Conservation (phyloP, 2,329 filamentous ascomycete genomes). For the Lecanosticta acicola region DNA sequence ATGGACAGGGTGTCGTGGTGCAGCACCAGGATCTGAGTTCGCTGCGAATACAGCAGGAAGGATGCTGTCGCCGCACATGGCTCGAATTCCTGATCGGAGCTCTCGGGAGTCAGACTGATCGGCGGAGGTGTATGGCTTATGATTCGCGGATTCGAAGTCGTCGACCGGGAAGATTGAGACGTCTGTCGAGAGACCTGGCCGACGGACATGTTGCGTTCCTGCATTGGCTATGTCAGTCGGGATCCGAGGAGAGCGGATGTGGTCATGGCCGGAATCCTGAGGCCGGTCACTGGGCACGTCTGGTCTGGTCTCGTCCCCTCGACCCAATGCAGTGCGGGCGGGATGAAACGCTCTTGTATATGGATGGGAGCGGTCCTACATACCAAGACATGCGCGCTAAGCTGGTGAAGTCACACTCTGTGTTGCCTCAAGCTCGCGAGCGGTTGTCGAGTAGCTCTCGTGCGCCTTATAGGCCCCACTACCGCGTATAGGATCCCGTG, state of each 20-base stretch:
- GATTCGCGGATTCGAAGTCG: slow-evolving; percentile 24
- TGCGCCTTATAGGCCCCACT: slow-evolving; percentile 23
- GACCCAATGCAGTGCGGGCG: slow-evolving; percentile 20
- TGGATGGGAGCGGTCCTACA: slow-evolving; percentile 19
- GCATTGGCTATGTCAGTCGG: slow-evolving; percentile 23
- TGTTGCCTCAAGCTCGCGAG: slow-evolving; percentile 15
- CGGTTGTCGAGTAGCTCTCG: slow-evolving; percentile 22
- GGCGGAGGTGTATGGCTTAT: slow-evolving; percentile 35
- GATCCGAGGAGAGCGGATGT: slow-evolving; percentile 2
- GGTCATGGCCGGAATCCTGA: slow-evolving; percentile 19
- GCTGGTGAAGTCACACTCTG: slow-evolving; percentile 23
- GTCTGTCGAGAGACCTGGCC: slow-evolving; percentile 37
- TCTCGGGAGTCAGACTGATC: slow-evolving; percentile 41
- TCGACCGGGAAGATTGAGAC: slow-evolving; percentile 33
- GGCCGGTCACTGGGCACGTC: slow-evolving; percentile 18
- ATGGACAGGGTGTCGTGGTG: slow-evolving; percentile 90
- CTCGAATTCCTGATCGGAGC: slow-evolving; percentile 58
- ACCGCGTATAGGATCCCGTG: slow-evolving; percentile 19
- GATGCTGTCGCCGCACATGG: slow-evolving; percentile 87
- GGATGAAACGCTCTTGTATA: slow-evolving; percentile 24
- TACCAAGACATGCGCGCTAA: slow-evolving; percentile 34
- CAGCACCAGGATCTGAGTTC: slow-evolving; percentile 73
- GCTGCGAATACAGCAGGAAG: slow-evolving; percentile 83
- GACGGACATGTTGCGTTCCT: slow-evolving; percentile 39
- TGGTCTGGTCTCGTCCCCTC: too few relatives aligned